Evolutionary conservation across 306 rosid species (phyloP).

Genomic region (Aeschynomene evenia): DNA sequence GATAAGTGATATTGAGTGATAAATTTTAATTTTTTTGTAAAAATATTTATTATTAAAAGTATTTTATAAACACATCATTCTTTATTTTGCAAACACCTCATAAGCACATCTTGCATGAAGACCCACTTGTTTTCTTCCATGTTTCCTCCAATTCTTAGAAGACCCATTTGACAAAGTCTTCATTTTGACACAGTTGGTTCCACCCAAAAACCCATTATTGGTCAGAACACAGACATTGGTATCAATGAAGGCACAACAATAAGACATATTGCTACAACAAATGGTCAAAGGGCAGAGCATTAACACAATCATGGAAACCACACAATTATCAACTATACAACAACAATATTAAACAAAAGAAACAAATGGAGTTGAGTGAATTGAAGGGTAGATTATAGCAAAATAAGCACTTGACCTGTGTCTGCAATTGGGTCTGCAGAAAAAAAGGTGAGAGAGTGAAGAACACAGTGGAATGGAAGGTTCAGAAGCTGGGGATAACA

Average conservation of each 20-base stretch:
- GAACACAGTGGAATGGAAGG: not conserved
- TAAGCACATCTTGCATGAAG: constrained; percentile 43
- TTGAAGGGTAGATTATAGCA: not conserved
- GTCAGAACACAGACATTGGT: constrained; percentile 33
- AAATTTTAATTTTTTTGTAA: too few relatives aligned
- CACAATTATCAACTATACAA: not conserved
- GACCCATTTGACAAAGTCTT: constrained; percentile 50
- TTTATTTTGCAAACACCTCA: constrained; percentile 38
- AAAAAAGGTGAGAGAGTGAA: not conserved
- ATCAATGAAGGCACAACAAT: constrained; percentile 36
- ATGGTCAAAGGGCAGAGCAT: constrained; percentile 50
- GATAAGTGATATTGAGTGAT: too few relatives aligned
- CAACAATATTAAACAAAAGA: constrained; percentile 5
- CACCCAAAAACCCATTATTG: constrained; percentile 37
- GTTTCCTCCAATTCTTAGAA: constrained; percentile 41
- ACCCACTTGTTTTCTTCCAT: constrained; percentile 42
- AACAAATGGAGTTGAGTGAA: not conserved
- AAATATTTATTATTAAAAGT: too few relatives aligned
- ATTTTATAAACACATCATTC: constrained; percentile 40
- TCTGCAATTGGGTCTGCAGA: not conserved
- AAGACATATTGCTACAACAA: constrained; percentile 41
- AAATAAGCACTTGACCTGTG: not conserved
- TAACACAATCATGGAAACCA: constrained; percentile 49
- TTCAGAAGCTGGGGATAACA: not conserved
- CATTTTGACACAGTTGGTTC: constrained; percentile 37